A percentile compares a stretch with the other conserved stretches of the same genome.
Conservation (phyloP, 345 rosid species). For the Durio zibethinus region DNA sequence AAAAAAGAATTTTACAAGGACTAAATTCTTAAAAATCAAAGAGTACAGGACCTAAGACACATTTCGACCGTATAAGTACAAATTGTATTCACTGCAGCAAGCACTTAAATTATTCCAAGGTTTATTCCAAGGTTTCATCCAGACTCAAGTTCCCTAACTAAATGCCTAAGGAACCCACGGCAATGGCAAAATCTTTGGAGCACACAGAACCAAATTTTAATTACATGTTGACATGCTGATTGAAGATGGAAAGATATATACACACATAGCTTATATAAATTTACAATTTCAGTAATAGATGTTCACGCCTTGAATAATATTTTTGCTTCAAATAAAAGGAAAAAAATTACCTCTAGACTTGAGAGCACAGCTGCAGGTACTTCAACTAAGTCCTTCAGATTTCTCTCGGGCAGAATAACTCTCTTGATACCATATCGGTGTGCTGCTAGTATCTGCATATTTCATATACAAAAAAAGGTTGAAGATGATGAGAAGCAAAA, state of each 20-base stretch:
- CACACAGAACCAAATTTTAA: background rate
- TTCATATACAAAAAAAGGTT: conserved; percentile 10
- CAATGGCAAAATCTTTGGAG: background rate
- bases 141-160: background rate
- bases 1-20: no score
- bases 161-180: background rate
- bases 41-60: no score
- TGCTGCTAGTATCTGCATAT: conserved; percentile 86
- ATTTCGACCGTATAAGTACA: no score
- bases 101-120: background rate
- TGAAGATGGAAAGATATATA: background rate
- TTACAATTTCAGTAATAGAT: background rate
- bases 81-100: background rate
- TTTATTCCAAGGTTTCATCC: background rate
- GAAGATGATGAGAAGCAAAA: background rate
- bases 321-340: background rate
- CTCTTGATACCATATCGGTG: conserved; percentile 88
- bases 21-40: no score
- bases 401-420: conserved; percentile 93
- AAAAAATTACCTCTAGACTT: conserved; percentile 65
- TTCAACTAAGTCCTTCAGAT: conserved; percentile 88
- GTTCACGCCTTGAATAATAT: background rate
- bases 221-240: background rate
- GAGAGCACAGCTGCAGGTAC: conserved; percentile 85
- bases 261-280: background rate